Percentiles rank a stretch among this genome's conserved stretches.
These are phyloP conservation scores for Neonectria hederae DNA, from an alignment of 2,329 filamentous ascomycete genomes.

Conservation along the genomic window DNA sequence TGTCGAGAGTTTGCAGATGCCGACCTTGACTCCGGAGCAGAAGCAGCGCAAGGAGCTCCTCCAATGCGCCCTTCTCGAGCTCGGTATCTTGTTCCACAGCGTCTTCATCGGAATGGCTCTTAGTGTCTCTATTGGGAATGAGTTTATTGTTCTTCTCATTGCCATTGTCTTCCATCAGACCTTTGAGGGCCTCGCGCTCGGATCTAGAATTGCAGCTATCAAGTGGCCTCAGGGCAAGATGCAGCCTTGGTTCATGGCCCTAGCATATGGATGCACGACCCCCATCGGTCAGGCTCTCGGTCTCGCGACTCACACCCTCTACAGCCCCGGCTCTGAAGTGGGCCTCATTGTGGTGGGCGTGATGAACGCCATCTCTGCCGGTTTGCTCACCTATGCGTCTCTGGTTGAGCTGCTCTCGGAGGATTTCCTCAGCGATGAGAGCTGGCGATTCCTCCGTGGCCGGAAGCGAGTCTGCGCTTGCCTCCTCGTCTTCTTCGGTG, in stretches of 20 bases:
- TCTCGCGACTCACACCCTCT: slow-evolving; percentile 73
- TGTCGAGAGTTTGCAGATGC: slow-evolving; percentile 38
- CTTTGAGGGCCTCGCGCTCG: slow-evolving; percentile 68
- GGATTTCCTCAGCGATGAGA: slow-evolving; percentile 74
- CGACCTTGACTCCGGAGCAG: slow-evolving; percentile 59
- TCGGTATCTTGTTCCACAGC: slow-evolving; percentile 71
- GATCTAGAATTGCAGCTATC: slow-evolving; percentile 70
- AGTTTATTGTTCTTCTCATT: slow-evolving; percentile 81
- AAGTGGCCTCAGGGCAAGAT: slow-evolving; percentile 50
- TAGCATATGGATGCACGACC: slow-evolving; percentile 68
- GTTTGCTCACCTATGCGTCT: slow-evolving; percentile 76
- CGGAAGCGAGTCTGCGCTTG: slow-evolving; percentile 64
- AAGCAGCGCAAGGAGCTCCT: slow-evolving; percentile 72
- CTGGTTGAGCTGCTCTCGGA: slow-evolving; percentile 77
- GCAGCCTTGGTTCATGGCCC: slow-evolving; percentile 66
- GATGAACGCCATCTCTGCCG: slow-evolving; percentile 78
- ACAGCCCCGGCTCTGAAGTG: slow-evolving; percentile 71
- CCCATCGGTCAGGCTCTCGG: slow-evolving; percentile 80
- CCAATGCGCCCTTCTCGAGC: slow-evolving; percentile 81
- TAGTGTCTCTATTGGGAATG: slow-evolving; percentile 78
- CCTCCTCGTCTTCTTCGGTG: slow-evolving; percentile 65
- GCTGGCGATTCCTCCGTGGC: slow-evolving; percentile 65
- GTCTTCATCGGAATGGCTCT: slow-evolving; percentile 88
- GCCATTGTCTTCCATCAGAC: slow-evolving; percentile 80
- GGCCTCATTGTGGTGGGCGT: slow-evolving; percentile 77